Conservation (phyloP, 192 early-diverging fungal species). For the Rhizophagus prolifer region DNA sequence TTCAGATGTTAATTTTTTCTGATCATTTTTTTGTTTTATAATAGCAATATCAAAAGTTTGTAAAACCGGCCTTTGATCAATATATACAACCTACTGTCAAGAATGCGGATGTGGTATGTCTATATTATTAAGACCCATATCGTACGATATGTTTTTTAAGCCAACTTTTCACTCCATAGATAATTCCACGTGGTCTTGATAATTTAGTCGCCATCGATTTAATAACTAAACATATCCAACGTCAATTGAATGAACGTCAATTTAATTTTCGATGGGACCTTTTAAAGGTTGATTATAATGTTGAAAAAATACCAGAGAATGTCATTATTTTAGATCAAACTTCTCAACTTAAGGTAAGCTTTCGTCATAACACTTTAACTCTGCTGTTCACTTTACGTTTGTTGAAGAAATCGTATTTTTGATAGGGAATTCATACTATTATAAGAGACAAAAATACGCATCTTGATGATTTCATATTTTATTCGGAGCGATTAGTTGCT, state of each 20-base stretch:
- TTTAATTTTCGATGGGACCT: constrained; percentile 57
- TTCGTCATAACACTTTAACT: background rate
- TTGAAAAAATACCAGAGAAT: constrained; percentile 41
- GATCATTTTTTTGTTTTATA: background rate
- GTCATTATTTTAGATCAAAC: constrained; percentile 51
- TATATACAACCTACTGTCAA: constrained; percentile 91
- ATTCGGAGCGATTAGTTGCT: constrained; percentile 83
- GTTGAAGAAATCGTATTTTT: background rate
- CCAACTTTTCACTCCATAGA: constrained; percentile 41
- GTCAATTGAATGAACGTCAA: constrained; percentile 76
- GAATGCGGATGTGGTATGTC: constrained; percentile 79
- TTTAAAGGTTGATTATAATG: constrained; percentile 39
- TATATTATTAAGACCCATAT: background rate
- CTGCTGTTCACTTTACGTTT: background rate
- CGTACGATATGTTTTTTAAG: background rate
- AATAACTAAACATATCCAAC: constrained; percentile 84
- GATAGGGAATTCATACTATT: constrained; percentile 77
- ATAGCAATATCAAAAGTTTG: constrained; percentile 86
- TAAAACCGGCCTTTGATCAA: constrained; percentile 93
- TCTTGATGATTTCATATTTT: constrained; percentile 89
- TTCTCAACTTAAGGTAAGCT: constrained; percentile 53
- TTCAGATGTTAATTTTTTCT: background rate
- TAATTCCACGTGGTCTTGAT: constrained; percentile 89
- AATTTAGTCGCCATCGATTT: constrained; percentile 91
- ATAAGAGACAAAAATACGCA: constrained; percentile 68